phyloP scores from a whole-genome alignment of 2,329 filamentous ascomycete species.

The Venturia carpophila region DNA sequence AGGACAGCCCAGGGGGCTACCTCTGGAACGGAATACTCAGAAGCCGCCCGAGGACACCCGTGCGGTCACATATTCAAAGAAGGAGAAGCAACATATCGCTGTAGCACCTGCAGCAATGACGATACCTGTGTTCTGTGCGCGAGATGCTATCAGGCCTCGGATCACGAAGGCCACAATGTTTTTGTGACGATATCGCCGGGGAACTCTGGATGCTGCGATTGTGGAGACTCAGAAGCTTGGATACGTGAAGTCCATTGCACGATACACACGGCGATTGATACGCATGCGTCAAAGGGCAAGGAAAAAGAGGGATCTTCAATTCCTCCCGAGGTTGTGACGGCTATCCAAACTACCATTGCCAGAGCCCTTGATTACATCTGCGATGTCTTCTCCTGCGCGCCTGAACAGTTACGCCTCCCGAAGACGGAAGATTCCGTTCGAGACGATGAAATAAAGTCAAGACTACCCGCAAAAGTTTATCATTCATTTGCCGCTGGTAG shows the following conservation, averaged over 20 bases:
- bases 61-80: slow-evolving; percentile 96
- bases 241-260: slow-evolving; percentile 79
- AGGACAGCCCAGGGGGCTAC: slow-evolving; percentile 83
- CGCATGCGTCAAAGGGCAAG: slow-evolving; percentile 43
- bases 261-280: slow-evolving; percentile 60
- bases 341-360: slow-evolving; percentile 78
- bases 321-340: slow-evolving; percentile 66
- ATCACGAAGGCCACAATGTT: slow-evolving; percentile 89
- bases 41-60: slow-evolving; percentile 81
- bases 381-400: slow-evolving; percentile 95
- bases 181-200: slow-evolving; percentile 80
- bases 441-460: slow-evolving; percentile 71
- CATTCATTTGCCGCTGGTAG: slow-evolving; percentile 46
- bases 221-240: slow-evolving; percentile 94
- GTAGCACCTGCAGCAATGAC: slow-evolving; percentile 88
- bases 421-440: slow-evolving; percentile 77
- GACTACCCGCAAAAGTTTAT: slow-evolving; percentile 70
- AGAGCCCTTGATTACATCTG: slow-evolving; percentile 89
- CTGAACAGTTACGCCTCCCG: slow-evolving; percentile 79
- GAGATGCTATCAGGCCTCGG: slow-evolving; percentile 88
- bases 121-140: slow-evolving; percentile 94
- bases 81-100: slow-evolving; percentile 89
- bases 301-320: slow-evolving; percentile 46
- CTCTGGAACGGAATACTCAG: slow-evolving; percentile 90
- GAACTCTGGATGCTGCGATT: slow-evolving; percentile 95